phyloP scores from a whole-genome alignment of 768 basidiomycete species.

The Basidioascus undulatus region DNA sequence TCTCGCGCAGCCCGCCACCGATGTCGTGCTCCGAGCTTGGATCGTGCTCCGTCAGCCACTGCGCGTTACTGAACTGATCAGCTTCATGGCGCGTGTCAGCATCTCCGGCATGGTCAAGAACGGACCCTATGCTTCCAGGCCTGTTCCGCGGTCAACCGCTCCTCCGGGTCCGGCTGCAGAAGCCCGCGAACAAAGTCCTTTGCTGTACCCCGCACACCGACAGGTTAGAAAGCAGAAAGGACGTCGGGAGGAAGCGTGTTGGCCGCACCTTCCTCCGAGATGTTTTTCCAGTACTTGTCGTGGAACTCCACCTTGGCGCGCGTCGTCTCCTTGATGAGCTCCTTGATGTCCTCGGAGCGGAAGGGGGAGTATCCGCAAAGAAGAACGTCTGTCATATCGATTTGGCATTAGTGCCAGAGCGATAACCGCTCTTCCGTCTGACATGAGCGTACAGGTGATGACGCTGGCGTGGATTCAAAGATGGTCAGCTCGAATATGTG shows the following conservation, averaged over 20 bases:
- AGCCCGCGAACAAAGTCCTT: conserved; percentile 58
- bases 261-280: conserved; percentile 42
- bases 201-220: too few relatives aligned
- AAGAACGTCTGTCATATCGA: too few relatives aligned
- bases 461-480: conserved; percentile 27
- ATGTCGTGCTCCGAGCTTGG: conserved; percentile 53
- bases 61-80: not conserved
- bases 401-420: too few relatives aligned
- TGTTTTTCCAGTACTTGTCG: conserved; percentile 79
- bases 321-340: conserved; percentile 61
- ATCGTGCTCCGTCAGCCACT: conserved; percentile 52
- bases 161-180: conserved; percentile 41
- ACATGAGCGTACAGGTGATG: conserved; percentile 64
- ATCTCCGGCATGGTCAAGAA: not conserved
- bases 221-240: not conserved
- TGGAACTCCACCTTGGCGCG: conserved; percentile 73
- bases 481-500: not conserved
- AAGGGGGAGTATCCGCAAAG: conserved; percentile 92
- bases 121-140: conserved; percentile 43
- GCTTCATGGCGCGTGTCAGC: not conserved
- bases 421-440: too few relatives aligned
- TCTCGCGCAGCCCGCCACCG: conserved; percentile 41
- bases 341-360: conserved; percentile 50
- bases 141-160: conserved; percentile 47
- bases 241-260: not conserved